Evolutionary conservation across 2,329 filamentous ascomycete genomes (phyloP).

Genomic region (Cladosporium sphaerospermum): DNA sequence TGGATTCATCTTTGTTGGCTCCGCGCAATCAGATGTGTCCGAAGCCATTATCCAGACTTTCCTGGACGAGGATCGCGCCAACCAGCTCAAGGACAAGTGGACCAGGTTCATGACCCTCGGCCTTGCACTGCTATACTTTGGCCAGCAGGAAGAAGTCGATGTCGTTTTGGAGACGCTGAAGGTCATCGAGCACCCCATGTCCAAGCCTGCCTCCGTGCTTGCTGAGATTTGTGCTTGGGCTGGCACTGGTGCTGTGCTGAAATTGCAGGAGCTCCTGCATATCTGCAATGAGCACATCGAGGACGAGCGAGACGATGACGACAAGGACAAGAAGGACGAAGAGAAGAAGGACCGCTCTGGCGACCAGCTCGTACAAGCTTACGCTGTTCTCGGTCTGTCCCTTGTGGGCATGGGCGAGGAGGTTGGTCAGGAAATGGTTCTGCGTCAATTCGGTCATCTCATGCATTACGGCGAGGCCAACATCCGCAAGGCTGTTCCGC

Average conservation of each 20-base stretch:
- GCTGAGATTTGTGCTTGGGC: slow-evolving; percentile 98
- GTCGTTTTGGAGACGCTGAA: slow-evolving; percentile 95
- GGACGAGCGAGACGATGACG: slow-evolving; percentile 64
- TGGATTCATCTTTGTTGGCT: slow-evolving; percentile 87
- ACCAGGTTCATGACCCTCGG: slow-evolving; percentile 93
- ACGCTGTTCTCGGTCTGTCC: slow-evolving; percentile 89
- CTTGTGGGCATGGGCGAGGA: slow-evolving; percentile 98
- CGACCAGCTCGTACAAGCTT: slow-evolving; percentile 90
- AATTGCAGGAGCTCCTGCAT: slow-evolving; percentile 93
- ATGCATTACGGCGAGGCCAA: slow-evolving; percentile 99
- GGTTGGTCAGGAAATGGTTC: slow-evolving; percentile 96
- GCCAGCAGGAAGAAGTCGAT: slow-evolving; percentile 96
- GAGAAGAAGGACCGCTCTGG: slow-evolving; percentile 63
- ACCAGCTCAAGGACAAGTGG: slow-evolving; percentile 96
- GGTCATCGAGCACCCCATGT: slow-evolving; percentile 93
- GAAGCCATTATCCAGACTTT: slow-evolving; percentile 88
- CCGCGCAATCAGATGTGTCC: slow-evolving; percentile 82
- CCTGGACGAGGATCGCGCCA: slow-evolving; percentile 85
- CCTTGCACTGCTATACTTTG: slow-evolving; percentile 89
- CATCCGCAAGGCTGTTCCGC: slow-evolving; percentile 89
- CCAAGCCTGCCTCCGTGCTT: slow-evolving; percentile 88
- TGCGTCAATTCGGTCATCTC: slow-evolving; percentile 92
- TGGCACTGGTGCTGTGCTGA: slow-evolving; percentile 91
- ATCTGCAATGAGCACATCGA: slow-evolving; percentile 98
- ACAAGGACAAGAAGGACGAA: slow-evolving; percentile 60